Percentiles rank a stretch among this genome's conserved stretches.
Conservation (phyloP, 75 land plant species). For the Cunninghamia lanceolata region DNA sequence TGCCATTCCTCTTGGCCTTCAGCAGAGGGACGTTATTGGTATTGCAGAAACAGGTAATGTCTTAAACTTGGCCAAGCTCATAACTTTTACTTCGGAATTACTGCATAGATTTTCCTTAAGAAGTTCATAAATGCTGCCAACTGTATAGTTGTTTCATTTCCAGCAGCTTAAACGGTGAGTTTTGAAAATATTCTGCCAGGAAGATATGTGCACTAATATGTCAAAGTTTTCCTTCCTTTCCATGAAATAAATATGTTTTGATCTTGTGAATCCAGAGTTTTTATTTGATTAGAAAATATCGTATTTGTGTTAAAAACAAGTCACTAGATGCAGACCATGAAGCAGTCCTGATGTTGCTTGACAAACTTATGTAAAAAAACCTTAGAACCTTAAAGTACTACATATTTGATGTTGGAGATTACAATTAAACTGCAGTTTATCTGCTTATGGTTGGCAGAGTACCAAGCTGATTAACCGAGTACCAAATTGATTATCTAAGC, state of each 20-base stretch:
- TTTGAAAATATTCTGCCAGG: neutral
- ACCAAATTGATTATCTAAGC: neutral
- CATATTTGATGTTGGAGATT: too few relatives aligned
- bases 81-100: neutral
- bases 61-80: neutral
- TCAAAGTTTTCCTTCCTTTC: neutral
- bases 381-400: neutral
- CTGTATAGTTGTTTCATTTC: neutral
- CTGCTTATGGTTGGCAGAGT: neutral
- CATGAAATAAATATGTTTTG: neutral
- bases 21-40: slow-evolving; percentile 97
- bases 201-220: neutral
- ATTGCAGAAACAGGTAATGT: slow-evolving; percentile 90
- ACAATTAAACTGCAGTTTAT: neutral
- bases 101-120: neutral
- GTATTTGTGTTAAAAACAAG: neutral
- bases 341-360: neutral
- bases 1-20: slow-evolving; percentile 93
- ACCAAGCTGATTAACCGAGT: neutral
- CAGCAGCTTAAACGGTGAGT: neutral
- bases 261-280: neutral
- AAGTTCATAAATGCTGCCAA: neutral
- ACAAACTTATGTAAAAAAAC: neutral
- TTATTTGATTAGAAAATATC: neutral
- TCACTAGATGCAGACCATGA: neutral